Base-by-base conservation (phyloP, 805 yeast species). In the Torulaspora maleeae region DNA sequence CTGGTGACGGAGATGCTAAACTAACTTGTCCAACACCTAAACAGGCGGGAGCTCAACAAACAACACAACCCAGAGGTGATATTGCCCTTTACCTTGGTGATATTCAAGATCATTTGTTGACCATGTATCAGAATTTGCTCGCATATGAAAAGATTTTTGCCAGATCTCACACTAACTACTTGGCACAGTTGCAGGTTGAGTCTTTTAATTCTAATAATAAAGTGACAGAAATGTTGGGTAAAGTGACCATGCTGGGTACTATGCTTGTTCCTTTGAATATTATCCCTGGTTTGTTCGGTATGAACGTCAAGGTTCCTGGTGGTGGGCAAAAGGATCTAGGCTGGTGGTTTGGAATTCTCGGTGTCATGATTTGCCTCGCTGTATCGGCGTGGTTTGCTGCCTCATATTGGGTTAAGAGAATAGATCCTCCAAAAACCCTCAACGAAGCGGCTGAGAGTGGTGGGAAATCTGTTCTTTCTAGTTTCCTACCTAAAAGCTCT, bases 101-200 rank as follows among this genome's bases (percentile, higher is more conserved):
- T 78, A 90, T 90, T 61, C 96, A 89, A 69, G 97, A 90, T 74
- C 98, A 90, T 77, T 85, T 91, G 59, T 82, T 90, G 47, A 91
- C 98, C 13, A 91, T 91, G 97, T 85, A 80, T 67, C 96, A 89
- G 69, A 90, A 88, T 60, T 74, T 91, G 61, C 67, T 83, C 35
- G 86, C 95, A 3, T 90, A 88, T 61, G 99, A 91, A 63, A 90
- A 90, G 75, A 91, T 91, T 58, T 84, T 91, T 62, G 82, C 95
- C 36, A 77, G 97, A 55, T 83, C 95, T 1, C 97, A 91, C 64
- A 77, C 95, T 13, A 91, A 90, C 60, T 91, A 91, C 64, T 72
- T 91, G 63, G 96, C 97, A 0, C 96, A 89, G 60, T 71, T 91
- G 55, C 97, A 90, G 68, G 96, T 91, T 35, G 95, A 88, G 66